Conservation (phyloP, 768 basidiomycete genomes). For the Neoboletus brunneissimus region DNA sequence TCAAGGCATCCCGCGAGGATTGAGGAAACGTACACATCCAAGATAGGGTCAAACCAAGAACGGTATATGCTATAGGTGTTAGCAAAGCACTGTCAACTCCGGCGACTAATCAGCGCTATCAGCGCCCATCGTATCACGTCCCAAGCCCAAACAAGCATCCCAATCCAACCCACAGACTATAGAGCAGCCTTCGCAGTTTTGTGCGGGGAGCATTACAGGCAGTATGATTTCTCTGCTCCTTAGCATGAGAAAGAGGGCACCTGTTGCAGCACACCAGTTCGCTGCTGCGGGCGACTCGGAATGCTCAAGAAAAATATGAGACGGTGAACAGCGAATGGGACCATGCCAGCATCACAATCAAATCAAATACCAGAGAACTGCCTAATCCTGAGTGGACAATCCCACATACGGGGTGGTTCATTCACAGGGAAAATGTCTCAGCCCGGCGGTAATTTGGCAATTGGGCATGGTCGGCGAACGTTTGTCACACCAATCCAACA, state of each 20-base stretch:
- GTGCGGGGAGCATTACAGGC: not conserved
- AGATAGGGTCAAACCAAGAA: not conserved
- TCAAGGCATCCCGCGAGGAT: not conserved
- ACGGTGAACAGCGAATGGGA: not conserved
- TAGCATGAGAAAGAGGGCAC: not conserved
- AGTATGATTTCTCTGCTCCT: not conserved
- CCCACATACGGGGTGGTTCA: slow-evolving; percentile 1
- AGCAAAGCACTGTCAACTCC: not conserved
- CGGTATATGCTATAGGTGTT: not conserved
- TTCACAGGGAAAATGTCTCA: not conserved
- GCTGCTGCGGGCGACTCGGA: not conserved
- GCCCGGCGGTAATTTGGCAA: slow-evolving; percentile 11
- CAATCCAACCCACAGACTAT: not conserved
- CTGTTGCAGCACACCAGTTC: not conserved
- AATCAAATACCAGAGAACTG: not conserved
- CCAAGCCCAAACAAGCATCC: not conserved
- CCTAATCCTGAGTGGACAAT: not conserved
- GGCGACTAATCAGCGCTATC: not conserved
- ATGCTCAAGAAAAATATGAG: not conserved
- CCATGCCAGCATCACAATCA: slow-evolving; percentile 1
- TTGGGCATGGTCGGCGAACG: not conserved
- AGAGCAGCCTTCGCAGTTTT: not conserved
- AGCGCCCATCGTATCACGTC: not conserved
- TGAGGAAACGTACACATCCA: not conserved
- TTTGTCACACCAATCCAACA: slow-evolving; percentile 10